These are phyloP conservation scores for Aphanocladium album DNA, from an alignment of 2,329 filamentous ascomycete species.

Conservation along the genomic window DNA sequence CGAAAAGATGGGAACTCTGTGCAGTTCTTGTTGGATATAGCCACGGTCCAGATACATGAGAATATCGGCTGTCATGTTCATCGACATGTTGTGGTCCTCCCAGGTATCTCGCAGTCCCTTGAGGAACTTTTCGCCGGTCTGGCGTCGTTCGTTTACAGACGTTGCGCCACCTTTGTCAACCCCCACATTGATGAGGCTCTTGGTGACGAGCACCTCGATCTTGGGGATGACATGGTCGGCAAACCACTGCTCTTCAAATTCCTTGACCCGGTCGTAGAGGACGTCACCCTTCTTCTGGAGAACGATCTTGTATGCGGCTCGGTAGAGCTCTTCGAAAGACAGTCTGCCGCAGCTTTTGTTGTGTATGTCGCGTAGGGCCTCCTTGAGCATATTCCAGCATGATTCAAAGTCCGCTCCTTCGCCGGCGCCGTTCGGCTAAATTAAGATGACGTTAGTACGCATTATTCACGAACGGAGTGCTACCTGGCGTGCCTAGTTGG, in stretches of 20 bases:
- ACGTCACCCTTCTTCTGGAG: constrained; percentile 78
- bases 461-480: background rate
- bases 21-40: constrained; percentile 61
- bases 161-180: constrained; percentile 52
- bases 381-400: constrained; percentile 71
- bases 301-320: constrained; percentile 89
- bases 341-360: constrained; percentile 83
- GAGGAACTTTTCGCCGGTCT: constrained; percentile 79
- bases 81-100: constrained; percentile 85
- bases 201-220: constrained; percentile 67
- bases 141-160: constrained; percentile 72
- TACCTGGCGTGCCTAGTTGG: background rate
- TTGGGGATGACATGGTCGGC: constrained; percentile 63
- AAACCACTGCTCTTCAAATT: constrained; percentile 81
- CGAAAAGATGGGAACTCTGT: constrained; percentile 73
- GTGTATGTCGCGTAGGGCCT: constrained; percentile 82
- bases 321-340: constrained; percentile 93
- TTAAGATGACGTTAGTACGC: constrained; percentile 8
- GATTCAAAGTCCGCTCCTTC: constrained; percentile 76
- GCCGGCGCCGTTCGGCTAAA: constrained; percentile 33
- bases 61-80: constrained; percentile 96
- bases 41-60: constrained; percentile 96
- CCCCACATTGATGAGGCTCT: constrained; percentile 57
- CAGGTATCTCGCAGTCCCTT: constrained; percentile 71
- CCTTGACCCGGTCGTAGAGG: constrained; percentile 74